Evolutionary conservation across 352 stramenopile genomes (phyloP).

Genomic region (Globisporangium ultimum): DNA sequence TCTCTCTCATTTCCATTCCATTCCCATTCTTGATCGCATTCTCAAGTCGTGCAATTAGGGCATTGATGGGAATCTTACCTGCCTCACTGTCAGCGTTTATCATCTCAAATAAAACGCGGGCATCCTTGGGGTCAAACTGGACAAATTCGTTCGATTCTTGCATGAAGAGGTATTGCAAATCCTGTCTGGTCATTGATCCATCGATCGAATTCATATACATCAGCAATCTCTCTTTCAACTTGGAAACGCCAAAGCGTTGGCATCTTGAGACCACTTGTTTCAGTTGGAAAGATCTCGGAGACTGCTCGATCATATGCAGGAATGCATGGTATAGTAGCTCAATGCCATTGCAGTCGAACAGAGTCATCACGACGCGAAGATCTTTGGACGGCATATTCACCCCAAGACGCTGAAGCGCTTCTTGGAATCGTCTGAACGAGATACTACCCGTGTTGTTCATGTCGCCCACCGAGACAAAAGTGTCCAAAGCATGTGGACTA

Average conservation of each 20-base stretch:
- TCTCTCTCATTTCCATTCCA: slow-evolving; percentile 8
- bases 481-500: slow-evolving; percentile 26
- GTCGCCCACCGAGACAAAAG: slow-evolving; percentile 41
- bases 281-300: slow-evolving; percentile 21
- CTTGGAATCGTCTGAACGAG: slow-evolving; percentile 42
- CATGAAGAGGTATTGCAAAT: slow-evolving; percentile 42
- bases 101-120: slow-evolving; percentile 34
- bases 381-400: slow-evolving; percentile 35
- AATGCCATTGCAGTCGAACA: slow-evolving; percentile 46
- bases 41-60: slow-evolving; percentile 34
- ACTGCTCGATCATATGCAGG: slow-evolving; percentile 30
- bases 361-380: slow-evolving; percentile 37
- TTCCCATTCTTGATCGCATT: slow-evolving; percentile 15
- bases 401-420: slow-evolving; percentile 30
- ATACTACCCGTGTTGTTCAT: slow-evolving; percentile 38
- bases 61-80: slow-evolving; percentile 27
- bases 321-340: slow-evolving; percentile 51
- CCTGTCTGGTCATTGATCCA: slow-evolving; percentile 30
- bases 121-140: slow-evolving; percentile 36
- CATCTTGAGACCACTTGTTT: slow-evolving; percentile 28
- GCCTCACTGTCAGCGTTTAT: slow-evolving; percentile 12
- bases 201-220: slow-evolving; percentile 33
- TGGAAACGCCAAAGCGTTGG: slow-evolving; percentile 30
- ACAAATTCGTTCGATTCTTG: slow-evolving; percentile 20
- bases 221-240: slow-evolving; percentile 37